phyloP scores from a whole-genome alignment of 495 filamentous ascomycete genomes.

The Penicillium malachiteum region DNA sequence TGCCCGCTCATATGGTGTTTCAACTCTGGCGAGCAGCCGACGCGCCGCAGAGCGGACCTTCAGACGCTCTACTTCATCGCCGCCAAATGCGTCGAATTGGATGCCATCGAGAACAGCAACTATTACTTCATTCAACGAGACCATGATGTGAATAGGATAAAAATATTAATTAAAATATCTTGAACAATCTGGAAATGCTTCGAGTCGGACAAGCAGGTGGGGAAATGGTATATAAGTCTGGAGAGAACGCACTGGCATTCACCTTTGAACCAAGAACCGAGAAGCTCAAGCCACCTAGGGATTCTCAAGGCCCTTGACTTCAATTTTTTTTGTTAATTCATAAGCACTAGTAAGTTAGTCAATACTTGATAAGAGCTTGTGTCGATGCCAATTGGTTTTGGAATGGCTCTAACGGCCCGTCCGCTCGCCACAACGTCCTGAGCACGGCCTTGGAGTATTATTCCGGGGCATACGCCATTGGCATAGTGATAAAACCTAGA shows the following conservation, averaged over 20 bases:
- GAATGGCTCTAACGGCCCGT: too few relatives aligned
- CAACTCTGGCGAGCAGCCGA: slow-evolving; percentile 25
- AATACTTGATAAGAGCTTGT: too few relatives aligned
- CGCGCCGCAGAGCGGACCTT: slow-evolving; percentile 28
- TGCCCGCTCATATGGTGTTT: slow-evolving; percentile 28
- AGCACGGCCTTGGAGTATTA: too few relatives aligned
- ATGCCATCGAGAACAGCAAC: slow-evolving; percentile 25
- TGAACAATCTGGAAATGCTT: neutral
- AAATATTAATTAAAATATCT: neutral
- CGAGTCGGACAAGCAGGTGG: neutral
- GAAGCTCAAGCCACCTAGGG: too few relatives aligned
- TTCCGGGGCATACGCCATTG: too few relatives aligned
- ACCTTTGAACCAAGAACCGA: neutral
- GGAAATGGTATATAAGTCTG: slow-evolving; percentile 1
- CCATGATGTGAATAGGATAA: neutral
- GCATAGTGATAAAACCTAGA: too few relatives aligned
- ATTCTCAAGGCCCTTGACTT: too few relatives aligned
- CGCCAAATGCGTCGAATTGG: slow-evolving; percentile 17
- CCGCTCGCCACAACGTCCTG: too few relatives aligned
- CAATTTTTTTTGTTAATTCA: too few relatives aligned
- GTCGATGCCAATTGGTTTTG: too few relatives aligned
- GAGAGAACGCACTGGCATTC: neutral
- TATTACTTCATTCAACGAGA: slow-evolving; percentile 13
- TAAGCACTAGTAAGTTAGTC: too few relatives aligned
- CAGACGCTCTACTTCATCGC: slow-evolving; percentile 27